Conservation (phyloP, 176 grass and related monocot species). For the Panicum miliaceum region DNA sequence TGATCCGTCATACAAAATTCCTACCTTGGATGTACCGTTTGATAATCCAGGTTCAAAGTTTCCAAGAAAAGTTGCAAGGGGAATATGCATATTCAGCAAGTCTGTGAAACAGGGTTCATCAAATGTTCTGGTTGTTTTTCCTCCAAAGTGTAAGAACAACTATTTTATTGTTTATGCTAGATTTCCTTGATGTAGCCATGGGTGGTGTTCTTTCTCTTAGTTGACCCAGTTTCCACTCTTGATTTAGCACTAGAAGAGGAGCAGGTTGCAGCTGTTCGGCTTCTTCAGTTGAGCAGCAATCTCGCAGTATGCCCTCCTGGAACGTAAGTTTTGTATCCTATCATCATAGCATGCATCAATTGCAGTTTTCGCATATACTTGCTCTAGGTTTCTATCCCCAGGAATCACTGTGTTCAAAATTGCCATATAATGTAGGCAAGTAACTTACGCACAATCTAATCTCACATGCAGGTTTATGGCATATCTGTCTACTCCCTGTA, state of each 20-base stretch:
- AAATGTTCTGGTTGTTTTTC: conserved; percentile 84
- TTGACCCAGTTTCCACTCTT: conserved; percentile 40
- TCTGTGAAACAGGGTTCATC: conserved; percentile 64
- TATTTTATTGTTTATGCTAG: conserved; percentile 23
- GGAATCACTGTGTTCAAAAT: conserved; percentile 29
- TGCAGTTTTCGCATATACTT: conserved; percentile 35
- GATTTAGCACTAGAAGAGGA: conserved; percentile 73
- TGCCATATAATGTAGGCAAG: conserved; percentile 7
- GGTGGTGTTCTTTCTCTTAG: conserved; percentile 25
- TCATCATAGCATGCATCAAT: conserved; percentile 16
- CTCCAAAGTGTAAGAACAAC: conserved; percentile 85
- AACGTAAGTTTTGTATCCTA: conserved; percentile 66
- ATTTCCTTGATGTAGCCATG: conserved; percentile 15
- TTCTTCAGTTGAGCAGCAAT: conserved; percentile 91
- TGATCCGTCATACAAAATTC: conserved; percentile 73
- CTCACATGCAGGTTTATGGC: conserved; percentile 70
- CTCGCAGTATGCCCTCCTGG: conserved; percentile 83
- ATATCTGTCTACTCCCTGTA: conserved; percentile 81
- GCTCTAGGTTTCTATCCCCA: not conserved
- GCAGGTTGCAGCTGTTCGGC: conserved; percentile 67
- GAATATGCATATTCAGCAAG: conserved; percentile 79
- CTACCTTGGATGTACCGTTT: conserved; percentile 51
- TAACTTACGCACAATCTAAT: conserved; percentile 35
- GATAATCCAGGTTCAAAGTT: conserved; percentile 46
- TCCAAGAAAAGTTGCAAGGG: conserved; percentile 61